Conservation (phyloP, 2,329 filamentous ascomycete species). For the Aspergillus clavatus region DNA sequence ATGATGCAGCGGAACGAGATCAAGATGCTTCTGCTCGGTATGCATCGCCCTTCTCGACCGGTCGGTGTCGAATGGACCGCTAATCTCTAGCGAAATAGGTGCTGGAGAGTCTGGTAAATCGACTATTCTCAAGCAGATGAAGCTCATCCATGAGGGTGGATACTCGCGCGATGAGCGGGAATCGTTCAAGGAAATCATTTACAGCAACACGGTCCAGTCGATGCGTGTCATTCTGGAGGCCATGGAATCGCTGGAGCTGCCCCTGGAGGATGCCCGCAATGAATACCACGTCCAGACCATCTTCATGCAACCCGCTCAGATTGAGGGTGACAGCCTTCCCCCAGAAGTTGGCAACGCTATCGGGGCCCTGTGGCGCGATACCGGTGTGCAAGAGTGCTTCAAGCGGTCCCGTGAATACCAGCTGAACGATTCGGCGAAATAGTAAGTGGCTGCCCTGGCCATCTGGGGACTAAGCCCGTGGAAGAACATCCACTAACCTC, state of each 20-base stretch:
- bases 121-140: slow-evolving; percentile 95
- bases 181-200: slow-evolving; percentile 68
- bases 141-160: slow-evolving; percentile 97
- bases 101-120: slow-evolving; percentile 98
- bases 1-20: slow-evolving; percentile 99
- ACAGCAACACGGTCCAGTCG: slow-evolving; percentile 65
- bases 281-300: slow-evolving; percentile 98
- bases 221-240: slow-evolving; percentile 67
- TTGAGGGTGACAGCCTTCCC: slow-evolving; percentile 90
- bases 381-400: slow-evolving; percentile 90
- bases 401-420: slow-evolving; percentile 94
- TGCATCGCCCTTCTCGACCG: slow-evolving; percentile 27
- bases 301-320: slow-evolving; percentile 97
- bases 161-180: slow-evolving; percentile 86
- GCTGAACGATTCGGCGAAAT: slow-evolving; percentile 92
- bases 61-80: slow-evolving; percentile 10
- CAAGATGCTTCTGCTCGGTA: slow-evolving; percentile 98
- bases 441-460: slow-evolving; percentile 55
- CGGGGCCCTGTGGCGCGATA: slow-evolving; percentile 87
- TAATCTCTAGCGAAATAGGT: slow-evolving; percentile 50
- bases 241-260: slow-evolving; percentile 67
- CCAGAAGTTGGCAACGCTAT: slow-evolving; percentile 91
- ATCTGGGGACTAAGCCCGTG: too few species aligned
- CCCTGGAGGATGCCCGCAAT: slow-evolving; percentile 83
- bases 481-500: slow-evolving; percentile 31